Base-by-base conservation (phyloP, 371 early-diverging fungal genomes). In the Zopfochytrium polystomum region DNA sequence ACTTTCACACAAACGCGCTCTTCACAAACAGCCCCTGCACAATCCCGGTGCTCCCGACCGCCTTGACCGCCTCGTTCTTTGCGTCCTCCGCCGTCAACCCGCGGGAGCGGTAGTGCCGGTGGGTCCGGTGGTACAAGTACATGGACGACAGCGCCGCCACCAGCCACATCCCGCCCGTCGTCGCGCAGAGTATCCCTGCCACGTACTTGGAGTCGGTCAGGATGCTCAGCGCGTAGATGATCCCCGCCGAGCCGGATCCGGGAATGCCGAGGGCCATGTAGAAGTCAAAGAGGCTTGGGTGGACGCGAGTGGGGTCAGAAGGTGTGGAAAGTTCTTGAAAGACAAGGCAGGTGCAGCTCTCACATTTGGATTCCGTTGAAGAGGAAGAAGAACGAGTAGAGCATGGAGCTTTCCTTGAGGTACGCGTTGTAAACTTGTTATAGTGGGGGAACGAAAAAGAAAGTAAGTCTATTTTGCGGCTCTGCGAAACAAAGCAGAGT, bases 181-280 rank as follows among this genome's bases (percentile, higher is more conserved):
- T 45, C 44, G 15, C 18, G 49, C 63, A 63, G 25, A 63, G 2
- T 23, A 63, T 33, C 3, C 57, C 56, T 20, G 56, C 48, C 9
- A 50, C 57, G 30, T 51, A 7, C 26, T 63, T 63, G n/a, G 35
- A 34, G 27, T 49, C 62, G 13, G 63, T 56, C 3, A 63, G 25
- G 20, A 63, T 31, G 23, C 57, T 56, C 27, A 63, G 48, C 11
- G 63, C 52, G 45, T 56, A 51, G 32, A 63, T 63, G 32, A 63
- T 44, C 4, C 63, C 63, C 3, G 56, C 46, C 3, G 63, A 63
- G 25, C 63, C 63, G 11, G 57, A 56, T 3, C 63, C 62, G 20
- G 65, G 65, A 15, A 65, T 54, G 7, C 65, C 65, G 23, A 65
- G 25, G 42, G 52, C 50, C 65, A 65, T 65, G 50, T 65, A 65